Base-by-base conservation (phyloP, 2,329 filamentous ascomycete species). In the Colletotrichum lupini region DNA sequence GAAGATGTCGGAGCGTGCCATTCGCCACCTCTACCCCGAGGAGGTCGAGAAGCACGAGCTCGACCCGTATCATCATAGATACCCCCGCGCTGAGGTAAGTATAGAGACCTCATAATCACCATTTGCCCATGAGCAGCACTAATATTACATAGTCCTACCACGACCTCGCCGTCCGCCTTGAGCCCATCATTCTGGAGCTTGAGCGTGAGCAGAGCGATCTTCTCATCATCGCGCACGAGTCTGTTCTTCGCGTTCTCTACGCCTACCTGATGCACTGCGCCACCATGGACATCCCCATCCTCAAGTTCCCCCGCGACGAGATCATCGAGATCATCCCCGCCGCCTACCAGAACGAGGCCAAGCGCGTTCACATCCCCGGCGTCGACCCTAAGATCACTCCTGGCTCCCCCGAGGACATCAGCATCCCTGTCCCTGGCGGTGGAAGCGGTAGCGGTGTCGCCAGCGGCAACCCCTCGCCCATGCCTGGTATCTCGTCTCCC, bases 241-340 rank as follows among this genome's bases (percentile, higher is more conserved):
- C 95, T 64, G 97, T 99, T n/a, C 89, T 99, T 59, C 94, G 97
- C 56, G 97, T 99, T 28, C 89, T 99, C 4, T 99, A 99, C 81
- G 95, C 95, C 28, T 99, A 99, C 83, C 88, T 99, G 52, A 99
- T 99, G 97, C 97, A 97, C 77, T 98, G 97, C 84, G 97, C 96
- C 81, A 95, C 97, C 9, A 93, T 93, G 82, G 95, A 97, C 79
- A 99, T 99, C 75, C 97, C 97, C 4, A 93, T 92, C 77, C 90
- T 99, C 74, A 94, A 95, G 76, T 99, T 99, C 79, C 97, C 97
- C 4, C 93, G 97, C 56, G 93, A 99, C 80, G 95, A 99, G 81
- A 98, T 99, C 80, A 98, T 99, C 77, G 97, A 99, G 87, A 98
- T 99, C 80, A 97, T 98, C 72, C 97, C 97, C 3, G 95, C 96